Evolutionary conservation across 768 basidiomycete species (phyloP).

Genomic region (Mycena pura): DNA sequence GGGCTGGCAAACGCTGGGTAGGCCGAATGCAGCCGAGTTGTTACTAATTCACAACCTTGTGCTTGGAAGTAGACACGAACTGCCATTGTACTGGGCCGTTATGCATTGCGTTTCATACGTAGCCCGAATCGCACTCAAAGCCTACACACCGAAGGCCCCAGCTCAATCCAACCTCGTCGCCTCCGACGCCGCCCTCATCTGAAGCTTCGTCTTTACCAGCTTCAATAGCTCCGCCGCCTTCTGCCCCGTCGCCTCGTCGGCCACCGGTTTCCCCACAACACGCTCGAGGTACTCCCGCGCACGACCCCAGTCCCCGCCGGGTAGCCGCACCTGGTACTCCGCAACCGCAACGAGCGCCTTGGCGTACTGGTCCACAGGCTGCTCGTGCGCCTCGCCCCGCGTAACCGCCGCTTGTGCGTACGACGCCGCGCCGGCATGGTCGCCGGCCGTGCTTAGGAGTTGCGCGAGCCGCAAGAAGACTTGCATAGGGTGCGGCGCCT

Average conservation of each 20-base stretch:
- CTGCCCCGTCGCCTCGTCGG: constrained; percentile 40
- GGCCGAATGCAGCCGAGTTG: too few species aligned
- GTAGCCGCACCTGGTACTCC: constrained; percentile 56
- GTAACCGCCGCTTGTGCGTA: constrained; percentile 62
- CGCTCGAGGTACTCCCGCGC: constrained; percentile 56
- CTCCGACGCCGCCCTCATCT: constrained; percentile 33
- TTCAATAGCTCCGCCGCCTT: constrained; percentile 59
- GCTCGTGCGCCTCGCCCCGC: constrained; percentile 34
- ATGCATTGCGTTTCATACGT: too few species aligned
- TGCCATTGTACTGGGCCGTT: too few species aligned
- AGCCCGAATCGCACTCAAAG: too few species aligned
- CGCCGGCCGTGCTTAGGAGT: constrained; percentile 53
- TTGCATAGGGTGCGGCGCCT: constrained; percentile 53
- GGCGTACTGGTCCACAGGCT: constrained; percentile 58
- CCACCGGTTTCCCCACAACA: not conserved
- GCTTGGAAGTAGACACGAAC: too few species aligned
- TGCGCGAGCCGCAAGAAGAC: constrained; percentile 59
- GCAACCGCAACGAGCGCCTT: constrained; percentile 66
- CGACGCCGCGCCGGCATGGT: constrained; percentile 52
- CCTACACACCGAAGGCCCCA: too few species aligned
- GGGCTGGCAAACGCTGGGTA: too few species aligned
- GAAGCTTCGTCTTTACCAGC: constrained; percentile 53
- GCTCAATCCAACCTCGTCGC: constrained; percentile 15
- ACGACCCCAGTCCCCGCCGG: constrained; percentile 54
- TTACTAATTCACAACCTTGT: too few species aligned